phyloP scores from a whole-genome alignment of 441 rosid species.

The Theobroma grandiflorum region DNA sequence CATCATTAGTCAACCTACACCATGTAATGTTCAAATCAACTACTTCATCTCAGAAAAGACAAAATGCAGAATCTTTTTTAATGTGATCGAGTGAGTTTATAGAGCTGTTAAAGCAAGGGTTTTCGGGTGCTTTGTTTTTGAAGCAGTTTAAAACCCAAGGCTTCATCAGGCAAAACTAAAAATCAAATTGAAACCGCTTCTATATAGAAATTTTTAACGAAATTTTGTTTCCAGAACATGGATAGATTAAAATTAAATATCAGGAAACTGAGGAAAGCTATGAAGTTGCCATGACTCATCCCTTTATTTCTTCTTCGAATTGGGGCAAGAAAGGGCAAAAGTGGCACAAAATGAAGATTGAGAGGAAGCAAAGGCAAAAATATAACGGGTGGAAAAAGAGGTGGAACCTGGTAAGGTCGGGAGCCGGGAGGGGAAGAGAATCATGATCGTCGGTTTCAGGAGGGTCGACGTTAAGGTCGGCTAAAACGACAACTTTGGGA shows the following conservation, averaged over 20 bases:
- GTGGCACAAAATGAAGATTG: not conserved
- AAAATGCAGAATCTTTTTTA: not conserved
- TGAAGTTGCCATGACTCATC: too few relatives aligned
- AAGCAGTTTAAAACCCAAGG: not conserved
- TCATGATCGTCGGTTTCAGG: conserved; percentile 71
- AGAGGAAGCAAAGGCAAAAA: not conserved
- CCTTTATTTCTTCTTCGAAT: too few relatives aligned
- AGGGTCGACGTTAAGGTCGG: conserved; percentile 93
- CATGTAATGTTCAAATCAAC: conserved; percentile 20
- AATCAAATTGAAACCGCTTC: not conserved
- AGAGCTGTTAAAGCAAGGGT: conserved; percentile 13
- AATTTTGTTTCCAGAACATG: not conserved
- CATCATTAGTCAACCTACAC: conserved; percentile 60
- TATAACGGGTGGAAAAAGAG: conserved; percentile 1
- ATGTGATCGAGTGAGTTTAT: not conserved
- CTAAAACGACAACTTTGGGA: conserved; percentile 69
- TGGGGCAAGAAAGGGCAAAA: not conserved
- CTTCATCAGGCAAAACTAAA: not conserved
- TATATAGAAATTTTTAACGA: not conserved
- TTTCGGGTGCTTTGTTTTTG: not conserved
- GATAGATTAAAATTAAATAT: not conserved
- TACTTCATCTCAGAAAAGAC: conserved; percentile 2
- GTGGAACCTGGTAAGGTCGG: conserved; percentile 50
- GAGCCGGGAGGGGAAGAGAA: conserved; percentile 41
- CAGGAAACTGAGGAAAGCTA: not conserved